Evolutionary conservation across 2,329 filamentous ascomycete species (phyloP).

Genomic region (Lachnum nothofagi): DNA sequence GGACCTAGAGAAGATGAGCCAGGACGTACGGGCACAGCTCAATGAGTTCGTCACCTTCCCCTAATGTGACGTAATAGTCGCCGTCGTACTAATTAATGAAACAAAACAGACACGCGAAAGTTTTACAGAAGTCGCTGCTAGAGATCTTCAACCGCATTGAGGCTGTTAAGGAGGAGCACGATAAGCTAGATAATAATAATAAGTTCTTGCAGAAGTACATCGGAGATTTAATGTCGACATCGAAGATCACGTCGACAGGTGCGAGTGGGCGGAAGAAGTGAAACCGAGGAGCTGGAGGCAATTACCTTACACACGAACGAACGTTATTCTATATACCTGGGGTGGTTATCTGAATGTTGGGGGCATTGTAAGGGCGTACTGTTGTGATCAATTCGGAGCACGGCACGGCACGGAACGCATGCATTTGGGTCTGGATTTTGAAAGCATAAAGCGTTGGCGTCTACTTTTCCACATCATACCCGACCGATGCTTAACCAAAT

Average conservation of each 20-base stretch:
- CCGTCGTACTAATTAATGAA: too few relatives aligned
- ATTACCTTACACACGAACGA: not conserved
- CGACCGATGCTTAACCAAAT: constrained; percentile 17
- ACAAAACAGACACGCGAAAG: constrained; percentile 69
- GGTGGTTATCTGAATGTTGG: not conserved
- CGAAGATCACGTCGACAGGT: constrained; percentile 58
- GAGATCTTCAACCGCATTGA: constrained; percentile 92
- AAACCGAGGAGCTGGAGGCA: not conserved
- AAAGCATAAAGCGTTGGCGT: constrained; percentile 28
- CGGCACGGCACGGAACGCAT: not conserved
- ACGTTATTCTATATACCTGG: too few relatives aligned
- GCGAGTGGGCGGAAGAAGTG: constrained; percentile 28
- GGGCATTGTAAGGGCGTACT: constrained; percentile 21
- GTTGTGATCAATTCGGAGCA: constrained; percentile 3
- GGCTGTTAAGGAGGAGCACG: constrained; percentile 86
- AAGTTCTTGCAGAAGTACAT: constrained; percentile 98
- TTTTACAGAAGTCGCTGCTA: constrained; percentile 81
- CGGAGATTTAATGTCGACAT: constrained; percentile 87
- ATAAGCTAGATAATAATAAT: constrained; percentile 95
- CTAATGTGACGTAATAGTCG: not conserved
- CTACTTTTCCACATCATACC: constrained; percentile 24
- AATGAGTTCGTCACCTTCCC: constrained; percentile 42
- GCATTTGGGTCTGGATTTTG: constrained; percentile 4
- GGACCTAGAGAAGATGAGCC: constrained; percentile 81
- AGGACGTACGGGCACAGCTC: constrained; percentile 68